Conservation (phyloP, 257 asterid genomes). For the Nicotiana tabacum region DNA sequence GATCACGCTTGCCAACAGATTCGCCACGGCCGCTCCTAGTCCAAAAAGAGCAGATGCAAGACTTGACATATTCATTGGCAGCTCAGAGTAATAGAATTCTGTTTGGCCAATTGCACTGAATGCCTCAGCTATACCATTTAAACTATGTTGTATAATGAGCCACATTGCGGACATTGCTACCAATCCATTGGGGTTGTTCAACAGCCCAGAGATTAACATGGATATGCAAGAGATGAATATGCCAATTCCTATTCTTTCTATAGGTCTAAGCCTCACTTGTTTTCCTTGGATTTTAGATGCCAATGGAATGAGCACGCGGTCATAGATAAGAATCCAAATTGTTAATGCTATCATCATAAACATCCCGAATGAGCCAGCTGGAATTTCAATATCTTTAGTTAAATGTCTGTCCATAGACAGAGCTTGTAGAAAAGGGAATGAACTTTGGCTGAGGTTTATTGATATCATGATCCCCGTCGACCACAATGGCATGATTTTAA, state of each 20-base stretch:
- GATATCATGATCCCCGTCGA: not conserved
- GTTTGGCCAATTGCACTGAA: not conserved
- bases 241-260: not conserved
- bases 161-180: not conserved
- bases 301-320: not conserved
- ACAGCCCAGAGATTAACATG: not conserved
- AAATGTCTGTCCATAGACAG: not conserved
- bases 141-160: not conserved
- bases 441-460: constrained; percentile 1
- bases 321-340: not conserved
- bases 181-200: not conserved
- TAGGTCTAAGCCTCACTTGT: not conserved
- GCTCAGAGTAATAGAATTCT: not conserved
- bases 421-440: not conserved
- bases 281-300: not conserved
- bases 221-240: not conserved
- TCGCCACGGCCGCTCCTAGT: constrained; percentile 17
- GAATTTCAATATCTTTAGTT: not conserved
- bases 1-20: constrained; percentile 36
- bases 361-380: not conserved
- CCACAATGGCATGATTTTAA: constrained; percentile 30
- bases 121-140: not conserved
- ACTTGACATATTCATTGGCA: not conserved
- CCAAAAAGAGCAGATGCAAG: not conserved
- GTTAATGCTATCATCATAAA: not conserved